These are phyloP conservation scores for Termitomyces heimii DNA, from an alignment of 768 basidiomycete genomes.

Conservation along the genomic window DNA sequence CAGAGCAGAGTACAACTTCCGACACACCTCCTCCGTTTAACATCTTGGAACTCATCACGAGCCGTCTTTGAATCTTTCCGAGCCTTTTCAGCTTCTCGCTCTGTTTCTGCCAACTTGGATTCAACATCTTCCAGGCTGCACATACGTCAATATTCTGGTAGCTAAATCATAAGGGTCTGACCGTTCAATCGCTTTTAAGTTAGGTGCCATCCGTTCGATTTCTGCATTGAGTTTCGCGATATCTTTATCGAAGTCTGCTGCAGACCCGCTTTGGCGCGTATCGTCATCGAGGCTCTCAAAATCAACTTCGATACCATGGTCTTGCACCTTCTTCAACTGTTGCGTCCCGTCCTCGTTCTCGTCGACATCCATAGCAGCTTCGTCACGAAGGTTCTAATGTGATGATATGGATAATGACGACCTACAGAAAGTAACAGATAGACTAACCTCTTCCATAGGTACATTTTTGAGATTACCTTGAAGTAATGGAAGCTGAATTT, in stretches of 20 bases:
- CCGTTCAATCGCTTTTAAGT: constrained; percentile 94
- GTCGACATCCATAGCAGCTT: constrained; percentile 90
- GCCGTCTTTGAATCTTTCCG: constrained; percentile 85
- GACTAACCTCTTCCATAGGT: constrained; percentile 87
- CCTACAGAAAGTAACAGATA: not conserved
- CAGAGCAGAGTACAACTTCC: not conserved
- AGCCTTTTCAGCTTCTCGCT: constrained; percentile 89
- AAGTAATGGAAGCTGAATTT: constrained; percentile 75
- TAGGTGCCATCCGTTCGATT: constrained; percentile 92
- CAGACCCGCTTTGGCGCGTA: constrained; percentile 62
- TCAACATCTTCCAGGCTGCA: constrained; percentile 83
- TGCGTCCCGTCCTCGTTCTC: constrained; percentile 83
- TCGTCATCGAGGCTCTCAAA: constrained; percentile 72
- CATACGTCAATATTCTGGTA: not conserved
- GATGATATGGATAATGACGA: constrained; percentile 8
- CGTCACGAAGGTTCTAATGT: constrained; percentile 70
- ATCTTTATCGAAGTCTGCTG: constrained; percentile 67
- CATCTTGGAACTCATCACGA: constrained; percentile 86
- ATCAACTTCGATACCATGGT: constrained; percentile 89
- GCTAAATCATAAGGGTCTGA: constrained; percentile 24
- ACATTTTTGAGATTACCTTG: constrained; percentile 79
- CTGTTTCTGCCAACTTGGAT: constrained; percentile 78
- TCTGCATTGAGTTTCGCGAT: constrained; percentile 69
- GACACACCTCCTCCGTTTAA: constrained; percentile 70
- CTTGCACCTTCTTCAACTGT: constrained; percentile 60